Percentiles rank a stretch among this genome's conserved stretches.
Evolutionary conservation across 225 moss, liverwort and hornwort genomes (phyloP).

Genomic region (Pseudisothecium myosuroides): DNA sequence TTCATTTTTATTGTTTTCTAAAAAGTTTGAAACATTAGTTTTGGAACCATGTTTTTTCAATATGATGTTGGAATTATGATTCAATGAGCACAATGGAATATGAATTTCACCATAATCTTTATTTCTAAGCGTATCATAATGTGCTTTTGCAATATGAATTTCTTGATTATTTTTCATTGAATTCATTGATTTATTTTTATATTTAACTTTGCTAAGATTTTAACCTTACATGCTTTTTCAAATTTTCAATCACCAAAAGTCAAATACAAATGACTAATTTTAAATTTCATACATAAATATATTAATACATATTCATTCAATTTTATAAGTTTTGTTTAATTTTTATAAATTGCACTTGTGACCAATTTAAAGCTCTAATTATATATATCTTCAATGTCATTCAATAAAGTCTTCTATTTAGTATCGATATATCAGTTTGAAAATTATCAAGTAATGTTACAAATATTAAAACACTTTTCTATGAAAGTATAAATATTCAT

Average conservation of each 20-base stretch:
- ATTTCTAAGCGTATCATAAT: background rate
- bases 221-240: too few relatives aligned
- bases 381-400: too few relatives aligned
- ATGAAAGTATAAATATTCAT: background rate
- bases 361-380: background rate
- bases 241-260: background rate
- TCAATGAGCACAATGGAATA: background rate
- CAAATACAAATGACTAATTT: background rate
- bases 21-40: background rate
- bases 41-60: background rate
- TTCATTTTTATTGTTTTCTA: background rate
- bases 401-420: too few relatives aligned
- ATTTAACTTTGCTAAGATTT: too few relatives aligned
- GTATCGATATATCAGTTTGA: too few relatives aligned
- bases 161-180: background rate
- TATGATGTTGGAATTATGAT: background rate
- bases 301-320: background rate
- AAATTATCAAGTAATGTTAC: background rate
- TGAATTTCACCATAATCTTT: background rate
- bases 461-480: background rate
- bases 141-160: background rate
- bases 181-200: background rate
- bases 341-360: too few relatives aligned
- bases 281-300: background rate
- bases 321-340: rapidly evolving